phyloP scores from a whole-genome alignment of 140 eudicot genomes.

The Cichorium intybus region DNA sequence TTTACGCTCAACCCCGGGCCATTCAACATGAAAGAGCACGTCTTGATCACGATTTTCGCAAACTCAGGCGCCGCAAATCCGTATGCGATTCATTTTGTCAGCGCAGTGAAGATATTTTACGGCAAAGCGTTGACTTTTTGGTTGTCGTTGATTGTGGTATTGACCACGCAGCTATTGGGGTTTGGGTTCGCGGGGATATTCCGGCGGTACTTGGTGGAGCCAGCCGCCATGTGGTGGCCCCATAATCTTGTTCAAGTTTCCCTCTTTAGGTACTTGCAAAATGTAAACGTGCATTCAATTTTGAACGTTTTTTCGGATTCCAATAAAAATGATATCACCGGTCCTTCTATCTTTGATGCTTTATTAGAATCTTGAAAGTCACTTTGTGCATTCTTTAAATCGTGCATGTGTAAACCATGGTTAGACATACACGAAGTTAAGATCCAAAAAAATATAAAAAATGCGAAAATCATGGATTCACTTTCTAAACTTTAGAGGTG shows the following conservation, averaged over 20 bases:
- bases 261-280: constrained; percentile 62
- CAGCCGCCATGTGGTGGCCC: constrained; percentile 99
- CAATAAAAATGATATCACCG: not conserved
- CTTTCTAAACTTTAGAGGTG: too few species aligned
- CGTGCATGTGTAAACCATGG: too few species aligned
- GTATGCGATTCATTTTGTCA: constrained; percentile 77
- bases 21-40: constrained; percentile 81
- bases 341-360: not conserved
- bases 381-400: not conserved
- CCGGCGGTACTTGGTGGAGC: constrained; percentile 85
- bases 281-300: not conserved
- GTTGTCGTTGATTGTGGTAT: constrained; percentile 69
- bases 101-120: constrained; percentile 81
- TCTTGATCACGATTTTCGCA: too few species aligned
- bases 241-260: constrained; percentile 93
- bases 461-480: too few species aligned
- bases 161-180: constrained; percentile 90
- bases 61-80: constrained; percentile 90
- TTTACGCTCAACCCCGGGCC: constrained; percentile 82
- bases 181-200: constrained; percentile 95
- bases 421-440: too few species aligned
- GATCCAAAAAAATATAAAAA: too few species aligned
- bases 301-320: not conserved
- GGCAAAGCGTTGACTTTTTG: constrained; percentile 71
- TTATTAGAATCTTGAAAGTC: constrained; percentile 8